These are phyloP conservation scores for Hygrophoropsis aurantiaca DNA, from an alignment of 768 basidiomycete species.

Conservation along the genomic window DNA sequence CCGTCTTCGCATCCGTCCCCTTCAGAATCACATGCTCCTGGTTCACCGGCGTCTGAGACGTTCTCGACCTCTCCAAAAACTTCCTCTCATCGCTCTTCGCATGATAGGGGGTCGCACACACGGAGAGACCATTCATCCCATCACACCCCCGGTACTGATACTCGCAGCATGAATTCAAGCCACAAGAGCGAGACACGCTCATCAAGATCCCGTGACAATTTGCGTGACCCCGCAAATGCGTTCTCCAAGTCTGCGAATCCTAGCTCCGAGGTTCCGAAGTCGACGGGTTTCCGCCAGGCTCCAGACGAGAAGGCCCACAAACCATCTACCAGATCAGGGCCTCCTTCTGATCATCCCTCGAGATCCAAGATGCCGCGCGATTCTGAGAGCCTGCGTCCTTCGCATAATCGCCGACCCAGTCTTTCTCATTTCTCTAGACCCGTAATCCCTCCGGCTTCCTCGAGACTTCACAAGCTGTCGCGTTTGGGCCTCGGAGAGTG, in stretches of 20 bases:
- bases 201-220: conserved; percentile 22
- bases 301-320: not conserved
- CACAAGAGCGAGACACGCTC: conserved; percentile 16
- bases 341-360: not conserved
- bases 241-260: conserved; percentile 11
- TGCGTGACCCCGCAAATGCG: conserved; percentile 13
- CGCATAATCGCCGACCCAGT: conserved; percentile 11
- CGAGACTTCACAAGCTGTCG: conserved; percentile 16
- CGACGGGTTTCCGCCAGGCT: conserved; percentile 2
- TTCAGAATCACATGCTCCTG: conserved; percentile 4
- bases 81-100: conserved; percentile 7
- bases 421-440: conserved; percentile 21
- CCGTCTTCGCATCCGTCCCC: conserved; percentile 9
- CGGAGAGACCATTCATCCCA: conserved; percentile 7
- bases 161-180: conserved; percentile 14
- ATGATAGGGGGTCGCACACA: not conserved
- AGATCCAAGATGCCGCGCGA: not conserved
- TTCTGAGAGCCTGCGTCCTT: not conserved
- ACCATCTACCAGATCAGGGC: not conserved
- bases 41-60: conserved; percentile 9
- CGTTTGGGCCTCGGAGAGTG: conserved; percentile 28
- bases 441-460: conserved; percentile 27
- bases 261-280: conserved; percentile 9
- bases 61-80: conserved; percentile 10
- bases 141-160: conserved; percentile 14